Percentiles rank a stretch among this genome's conserved stretches.
Evolutionary conservation across 352 stramenopile species (phyloP).

Genomic region (Globisporangium alternatum): DNA sequence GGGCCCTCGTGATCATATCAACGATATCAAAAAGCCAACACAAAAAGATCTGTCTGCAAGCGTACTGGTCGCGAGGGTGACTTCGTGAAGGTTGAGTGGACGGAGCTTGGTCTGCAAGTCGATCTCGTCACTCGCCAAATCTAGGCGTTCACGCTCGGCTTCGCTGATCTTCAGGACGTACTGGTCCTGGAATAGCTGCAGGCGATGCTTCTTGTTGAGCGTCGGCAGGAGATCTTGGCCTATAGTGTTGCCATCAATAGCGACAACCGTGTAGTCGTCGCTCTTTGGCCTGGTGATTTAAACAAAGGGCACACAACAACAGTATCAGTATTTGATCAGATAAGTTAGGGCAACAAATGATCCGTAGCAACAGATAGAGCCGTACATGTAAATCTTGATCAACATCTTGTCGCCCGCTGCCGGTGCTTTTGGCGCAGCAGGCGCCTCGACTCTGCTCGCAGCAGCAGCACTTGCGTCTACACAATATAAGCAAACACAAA

Average conservation of each 20-base stretch:
- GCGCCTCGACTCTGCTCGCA: conserved; percentile 26
- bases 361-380: background rate
- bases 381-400: conserved; percentile 87
- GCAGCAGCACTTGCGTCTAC: conserved; percentile 18
- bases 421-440: conserved; percentile 41
- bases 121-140: conserved; percentile 82
- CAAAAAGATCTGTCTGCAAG: background rate
- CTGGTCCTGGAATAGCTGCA: conserved; percentile 84
- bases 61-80: conserved; percentile 84
- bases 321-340: background rate
- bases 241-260: conserved; percentile 74
- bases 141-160: conserved; percentile 72
- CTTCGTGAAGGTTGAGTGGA: conserved; percentile 83
- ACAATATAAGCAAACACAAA: background rate
- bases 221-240: conserved; percentile 80
- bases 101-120: conserved; percentile 87
- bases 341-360: too few species aligned
- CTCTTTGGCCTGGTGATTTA: conserved; percentile 64
- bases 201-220: conserved; percentile 85
- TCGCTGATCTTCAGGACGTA: conserved; percentile 90
- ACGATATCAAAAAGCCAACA: background rate
- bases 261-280: conserved; percentile 87
- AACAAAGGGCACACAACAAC: background rate
- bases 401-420: conserved; percentile 72
- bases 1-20: background rate